Percentiles rank a stretch among this genome's conserved stretches.
Evolutionary conservation across 2,329 filamentous ascomycete species (phyloP).

Genomic region (Diaporthe vexans): DNA sequence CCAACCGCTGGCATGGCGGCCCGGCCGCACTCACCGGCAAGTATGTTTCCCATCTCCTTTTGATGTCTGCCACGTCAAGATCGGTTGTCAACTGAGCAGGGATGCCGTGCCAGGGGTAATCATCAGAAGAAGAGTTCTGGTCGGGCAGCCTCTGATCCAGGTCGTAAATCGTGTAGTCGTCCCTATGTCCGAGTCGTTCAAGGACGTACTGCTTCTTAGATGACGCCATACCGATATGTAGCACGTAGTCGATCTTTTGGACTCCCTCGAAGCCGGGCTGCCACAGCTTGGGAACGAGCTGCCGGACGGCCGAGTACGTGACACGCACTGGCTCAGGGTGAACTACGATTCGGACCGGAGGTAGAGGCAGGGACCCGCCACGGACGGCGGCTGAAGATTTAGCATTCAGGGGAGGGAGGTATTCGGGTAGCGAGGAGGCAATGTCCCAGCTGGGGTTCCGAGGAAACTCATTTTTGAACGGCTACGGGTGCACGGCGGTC

Average conservation of each 20-base stretch:
- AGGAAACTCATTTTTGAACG: conserved; percentile 79
- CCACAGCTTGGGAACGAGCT: conserved; percentile 75
- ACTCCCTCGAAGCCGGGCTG: conserved; percentile 54
- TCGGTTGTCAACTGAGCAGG: conserved; percentile 70
- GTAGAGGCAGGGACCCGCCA: conserved; percentile 51
- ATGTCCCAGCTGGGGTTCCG: conserved; percentile 89
- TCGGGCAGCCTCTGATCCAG: conserved; percentile 74
- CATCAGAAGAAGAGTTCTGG: conserved; percentile 52
- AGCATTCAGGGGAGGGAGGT: conserved; percentile 67
- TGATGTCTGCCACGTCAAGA: conserved; percentile 69
- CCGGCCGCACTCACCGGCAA: conserved; percentile 59
- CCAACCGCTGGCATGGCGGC: background rate
- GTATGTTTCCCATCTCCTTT: conserved; percentile 66
- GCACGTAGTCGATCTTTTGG: conserved; percentile 70
- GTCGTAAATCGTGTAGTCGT: conserved; percentile 79
- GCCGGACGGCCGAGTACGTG: conserved; percentile 76
- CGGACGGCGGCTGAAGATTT: conserved; percentile 54
- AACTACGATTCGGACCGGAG: conserved; percentile 72
- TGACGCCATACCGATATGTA: conserved; percentile 88
- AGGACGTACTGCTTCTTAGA: conserved; percentile 75
- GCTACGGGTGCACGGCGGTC: conserved; percentile 61
- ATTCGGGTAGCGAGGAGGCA: conserved; percentile 74
- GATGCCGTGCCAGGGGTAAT: conserved; percentile 68
- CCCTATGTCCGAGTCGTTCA: conserved; percentile 78
- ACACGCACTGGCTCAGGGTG: conserved; percentile 79